These are phyloP conservation scores for Saturnispora quitensis DNA, from an alignment of 805 yeast species.

Conservation along the genomic window DNA sequence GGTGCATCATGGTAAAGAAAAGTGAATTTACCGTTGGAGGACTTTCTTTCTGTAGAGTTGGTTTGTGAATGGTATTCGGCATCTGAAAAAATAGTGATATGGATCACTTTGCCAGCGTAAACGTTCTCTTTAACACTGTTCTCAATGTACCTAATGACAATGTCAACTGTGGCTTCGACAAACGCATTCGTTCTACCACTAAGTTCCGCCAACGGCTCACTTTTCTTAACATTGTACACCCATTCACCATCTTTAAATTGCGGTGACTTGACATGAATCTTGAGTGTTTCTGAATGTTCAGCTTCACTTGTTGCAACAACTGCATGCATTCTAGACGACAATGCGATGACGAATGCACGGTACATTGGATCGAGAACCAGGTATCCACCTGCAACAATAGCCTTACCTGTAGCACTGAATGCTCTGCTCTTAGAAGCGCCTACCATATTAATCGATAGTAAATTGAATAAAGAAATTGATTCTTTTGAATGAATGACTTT, in stretches of 20 bases:
- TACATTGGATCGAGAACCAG: conserved; percentile 74
- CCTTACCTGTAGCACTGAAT: conserved; percentile 94
- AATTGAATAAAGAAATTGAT: neutral
- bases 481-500: neutral
- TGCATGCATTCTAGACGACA: conserved; percentile 89
- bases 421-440: conserved; percentile 26
- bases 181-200: conserved; percentile 53
- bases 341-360: conserved; percentile 72
- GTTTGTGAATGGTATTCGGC: conserved; percentile 81
- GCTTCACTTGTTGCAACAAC: conserved; percentile 1
- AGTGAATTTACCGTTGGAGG: conserved; percentile 29
- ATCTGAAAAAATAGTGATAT: conserved; percentile 69
- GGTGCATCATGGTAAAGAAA: conserved; percentile 54
- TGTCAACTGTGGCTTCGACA: conserved; percentile 50
- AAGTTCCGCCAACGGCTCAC: conserved; percentile 8
- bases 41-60: conserved; percentile 29
- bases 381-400: conserved; percentile 90
- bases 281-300: conserved; percentile 8
- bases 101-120: conserved; percentile 25
- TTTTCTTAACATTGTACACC: conserved; percentile 36
- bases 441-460: neutral
- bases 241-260: conserved; percentile 69
- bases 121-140: neutral
- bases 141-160: conserved; percentile 43
- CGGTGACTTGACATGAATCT: conserved; percentile 53